Evolutionary conservation across 306 rosid genomes (phyloP), one percentile per base, ranked within the genome.

Genomic region (Boehmeria nivea): DNA sequence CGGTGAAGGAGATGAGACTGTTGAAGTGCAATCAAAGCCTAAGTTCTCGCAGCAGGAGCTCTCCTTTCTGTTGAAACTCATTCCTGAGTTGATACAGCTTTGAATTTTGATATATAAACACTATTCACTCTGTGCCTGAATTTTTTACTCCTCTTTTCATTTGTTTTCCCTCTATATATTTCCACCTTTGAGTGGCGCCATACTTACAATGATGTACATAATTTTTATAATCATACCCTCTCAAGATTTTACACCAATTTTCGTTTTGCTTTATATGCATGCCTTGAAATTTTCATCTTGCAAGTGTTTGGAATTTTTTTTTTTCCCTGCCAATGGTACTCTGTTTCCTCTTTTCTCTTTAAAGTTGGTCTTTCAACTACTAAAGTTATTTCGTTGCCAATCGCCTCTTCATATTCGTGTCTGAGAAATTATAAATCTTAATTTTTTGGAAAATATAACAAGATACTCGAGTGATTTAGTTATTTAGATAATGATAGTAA

Each of bases 41-140:
- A 76, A 75, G 42, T 93, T 87, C 70, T 84, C 99, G 0, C 74
- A 73, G 80, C 65, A 37, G 69, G 99, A 87, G 71, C 76, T 93
- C 52, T 70, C 95, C 17, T 93, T 93, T 64, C 80, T 87, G 45
- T 62, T 77, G 65, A 93, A 85, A 59, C 96, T 93, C 57, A 85
- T 87, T 51, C 95, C 94, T 2, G 78, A 87, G 37, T 69, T 93
- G 71, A 72, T 93, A 56, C 79, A 73, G 60, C 57, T 42, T 8
- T 84, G 28, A 75, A 45, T 20, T 15, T 24, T 1, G 2, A 1
- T 3, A 3, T 21, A 11, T 24, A 6, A 3, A 22, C 54, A 49
- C 19, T 21, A 8, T 1, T 46, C 9, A 21, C n/a, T n/a, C n/a
- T n/a, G n/a, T n/a, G 9, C 26, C 16, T 14, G 5, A 19, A 36